Evolutionary conservation across 148 eudicot genomes (phyloP).

Genomic region (Heliosperma pusillum): DNA sequence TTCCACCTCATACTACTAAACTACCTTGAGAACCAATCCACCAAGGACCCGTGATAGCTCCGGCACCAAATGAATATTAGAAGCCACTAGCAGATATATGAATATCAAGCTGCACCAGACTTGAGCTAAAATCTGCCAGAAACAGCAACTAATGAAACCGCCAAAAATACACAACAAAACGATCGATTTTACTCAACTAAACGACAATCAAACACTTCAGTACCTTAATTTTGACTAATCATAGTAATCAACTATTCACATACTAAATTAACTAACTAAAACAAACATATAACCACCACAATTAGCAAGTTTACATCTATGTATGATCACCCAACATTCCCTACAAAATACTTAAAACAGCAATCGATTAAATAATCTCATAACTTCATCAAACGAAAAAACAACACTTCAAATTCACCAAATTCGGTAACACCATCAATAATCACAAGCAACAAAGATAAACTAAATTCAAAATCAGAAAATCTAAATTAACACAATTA

Average conservation of each 20-base stretch:
- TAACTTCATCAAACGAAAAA: not conserved
- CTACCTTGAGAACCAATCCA: conserved; percentile 20
- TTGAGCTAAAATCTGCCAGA: conserved; percentile 26
- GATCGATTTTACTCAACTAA: not conserved
- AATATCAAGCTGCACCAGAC: conserved; percentile 9
- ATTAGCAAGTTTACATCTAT: conserved; percentile 13
- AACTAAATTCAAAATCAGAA: conserved; percentile 8
- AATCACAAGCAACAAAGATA: not conserved
- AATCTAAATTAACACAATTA: conserved; percentile 22
- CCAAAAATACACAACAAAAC: not conserved
- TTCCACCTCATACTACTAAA: conserved; percentile 22
- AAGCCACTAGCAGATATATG: conserved; percentile 14
- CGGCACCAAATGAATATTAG: conserved; percentile 11
- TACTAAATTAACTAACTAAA: conserved; percentile 14
- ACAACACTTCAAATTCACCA: conserved; percentile 16
- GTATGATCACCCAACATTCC: conserved; percentile 9
- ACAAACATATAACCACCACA: conserved; percentile 14
- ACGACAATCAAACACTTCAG: not conserved
- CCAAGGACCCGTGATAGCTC: conserved; percentile 6
- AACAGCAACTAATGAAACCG: conserved; percentile 20
- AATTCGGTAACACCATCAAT: conserved; percentile 1
- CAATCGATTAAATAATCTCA: conserved; percentile 7
- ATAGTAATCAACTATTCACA: not conserved
- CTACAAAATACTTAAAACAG: not conserved
- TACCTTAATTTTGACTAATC: not conserved